Conservation (phyloP, 176 grass and related monocot species). For the Puccinellia tenuiflora region DNA sequence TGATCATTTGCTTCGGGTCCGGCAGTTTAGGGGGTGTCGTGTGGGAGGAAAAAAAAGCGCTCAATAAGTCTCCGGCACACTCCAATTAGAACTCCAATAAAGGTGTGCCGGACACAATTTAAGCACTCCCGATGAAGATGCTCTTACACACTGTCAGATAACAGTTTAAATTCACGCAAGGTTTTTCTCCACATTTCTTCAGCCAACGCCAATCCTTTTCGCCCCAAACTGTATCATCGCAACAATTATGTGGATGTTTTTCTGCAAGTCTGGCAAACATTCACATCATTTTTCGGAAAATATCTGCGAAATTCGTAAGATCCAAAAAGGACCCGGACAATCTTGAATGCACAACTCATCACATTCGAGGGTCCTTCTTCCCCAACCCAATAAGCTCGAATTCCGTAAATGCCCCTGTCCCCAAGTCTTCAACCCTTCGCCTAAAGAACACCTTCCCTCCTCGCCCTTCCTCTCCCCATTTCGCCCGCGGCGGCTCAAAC, state of each 20-base stretch:
- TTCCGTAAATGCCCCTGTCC: slow-evolving; percentile 12
- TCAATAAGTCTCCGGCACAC: too few species aligned
- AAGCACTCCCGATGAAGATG: too few species aligned
- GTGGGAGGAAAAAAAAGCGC: too few species aligned
- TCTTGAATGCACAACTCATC: neutral
- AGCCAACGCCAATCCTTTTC: too few species aligned
- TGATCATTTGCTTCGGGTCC: too few species aligned
- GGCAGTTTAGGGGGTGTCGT: too few species aligned
- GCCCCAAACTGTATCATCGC: too few species aligned
- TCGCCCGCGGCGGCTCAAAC: slow-evolving; percentile 23
- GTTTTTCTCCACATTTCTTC: too few species aligned
- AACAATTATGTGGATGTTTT: neutral
- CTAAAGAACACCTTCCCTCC: neutral
- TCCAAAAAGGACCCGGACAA: neutral
- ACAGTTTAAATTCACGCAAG: too few species aligned
- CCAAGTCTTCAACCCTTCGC: slow-evolving; percentile 3
- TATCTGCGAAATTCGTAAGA: neutral
- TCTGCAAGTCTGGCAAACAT: neutral
- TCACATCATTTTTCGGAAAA: neutral
- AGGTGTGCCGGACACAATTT: too few species aligned
- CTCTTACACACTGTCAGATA: too few species aligned
- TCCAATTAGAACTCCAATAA: too few species aligned
- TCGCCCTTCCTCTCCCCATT: neutral
- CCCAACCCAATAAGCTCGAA: neutral
- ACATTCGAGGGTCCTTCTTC: neutral